Conservation (phyloP, 129 eudicot species). For the Lactuca sativa region DNA sequence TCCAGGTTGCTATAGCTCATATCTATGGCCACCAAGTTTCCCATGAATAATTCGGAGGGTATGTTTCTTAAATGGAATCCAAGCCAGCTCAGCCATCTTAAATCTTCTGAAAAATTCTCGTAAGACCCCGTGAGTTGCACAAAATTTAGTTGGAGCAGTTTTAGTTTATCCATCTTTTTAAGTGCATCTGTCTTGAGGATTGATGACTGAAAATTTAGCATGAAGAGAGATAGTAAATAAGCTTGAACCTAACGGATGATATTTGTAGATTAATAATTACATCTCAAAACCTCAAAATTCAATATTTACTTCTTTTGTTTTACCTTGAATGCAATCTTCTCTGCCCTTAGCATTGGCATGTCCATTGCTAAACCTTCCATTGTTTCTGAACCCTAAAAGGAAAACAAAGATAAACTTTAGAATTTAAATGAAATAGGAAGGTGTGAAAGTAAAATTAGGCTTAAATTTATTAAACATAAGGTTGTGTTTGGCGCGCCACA, state of each 20-base stretch:
- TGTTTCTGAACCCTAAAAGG: conserved; percentile 21
- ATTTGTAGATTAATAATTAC: not conserved
- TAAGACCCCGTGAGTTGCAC: conserved; percentile 23
- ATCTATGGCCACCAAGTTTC: conserved; percentile 32
- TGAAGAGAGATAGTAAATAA: not conserved
- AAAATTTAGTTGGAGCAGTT: conserved; percentile 24
- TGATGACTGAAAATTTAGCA: conserved; percentile 12
- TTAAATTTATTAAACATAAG: not conserved
- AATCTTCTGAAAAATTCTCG: conserved; percentile 20
- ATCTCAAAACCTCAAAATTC: not conserved
- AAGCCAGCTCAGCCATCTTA: conserved; percentile 41
- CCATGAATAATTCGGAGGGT: conserved; percentile 14
- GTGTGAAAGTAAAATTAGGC: not conserved
- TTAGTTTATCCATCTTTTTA: conserved; percentile 28
- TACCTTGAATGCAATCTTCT: not conserved
- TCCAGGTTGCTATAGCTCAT: conserved; percentile 24
- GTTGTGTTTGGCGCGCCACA: too few species aligned
- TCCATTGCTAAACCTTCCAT: conserved; percentile 34
- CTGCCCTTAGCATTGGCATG: conserved; percentile 1
- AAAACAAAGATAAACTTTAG: not conserved
- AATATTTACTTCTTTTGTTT: not conserved
- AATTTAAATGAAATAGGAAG: not conserved
- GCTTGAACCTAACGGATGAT: not conserved
- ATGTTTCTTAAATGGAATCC: conserved; percentile 1
- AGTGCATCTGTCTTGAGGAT: conserved; percentile 20